phyloP scores from a whole-genome alignment of 2,329 filamentous ascomycete genomes.

The Penicillium freii region DNA sequence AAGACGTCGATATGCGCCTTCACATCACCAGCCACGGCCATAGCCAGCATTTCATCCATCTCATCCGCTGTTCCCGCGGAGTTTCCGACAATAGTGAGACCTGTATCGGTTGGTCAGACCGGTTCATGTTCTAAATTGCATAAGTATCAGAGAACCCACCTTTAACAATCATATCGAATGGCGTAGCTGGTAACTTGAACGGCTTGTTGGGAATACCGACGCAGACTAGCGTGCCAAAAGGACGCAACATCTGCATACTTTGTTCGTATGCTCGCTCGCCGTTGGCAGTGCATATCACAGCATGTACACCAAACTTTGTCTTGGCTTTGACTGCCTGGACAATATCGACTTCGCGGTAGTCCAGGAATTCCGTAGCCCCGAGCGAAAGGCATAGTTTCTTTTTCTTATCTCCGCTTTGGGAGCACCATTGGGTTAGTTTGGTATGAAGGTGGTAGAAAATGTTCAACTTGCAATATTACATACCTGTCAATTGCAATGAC shows the following conservation, averaged over 20 bases:
- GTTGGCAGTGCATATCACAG: constrained; percentile 49
- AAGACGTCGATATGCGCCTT: constrained; percentile 39
- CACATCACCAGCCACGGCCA: constrained; percentile 45
- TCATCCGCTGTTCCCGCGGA: constrained; percentile 47
- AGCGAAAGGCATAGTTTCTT: constrained; percentile 34
- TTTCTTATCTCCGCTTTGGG: constrained; percentile 34
- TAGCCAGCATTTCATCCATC: constrained; percentile 48
- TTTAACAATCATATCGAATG: constrained; percentile 49
- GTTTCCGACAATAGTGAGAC: constrained; percentile 47
- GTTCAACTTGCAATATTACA: background rate
- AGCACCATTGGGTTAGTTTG: background rate
- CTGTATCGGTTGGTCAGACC: constrained; percentile 14
- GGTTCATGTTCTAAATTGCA: background rate
- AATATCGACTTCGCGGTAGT: constrained; percentile 38
- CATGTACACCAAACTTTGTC: constrained; percentile 48
- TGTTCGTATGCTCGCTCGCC: constrained; percentile 46
- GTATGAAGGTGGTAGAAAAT: background rate
- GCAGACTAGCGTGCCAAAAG: constrained; percentile 49
- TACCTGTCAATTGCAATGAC: constrained; percentile 42
- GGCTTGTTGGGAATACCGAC: constrained; percentile 47
- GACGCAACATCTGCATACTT: constrained; percentile 45
- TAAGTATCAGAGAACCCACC: constrained; percentile 25
- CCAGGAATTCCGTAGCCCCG: constrained; percentile 36
- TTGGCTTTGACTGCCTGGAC: constrained; percentile 40
- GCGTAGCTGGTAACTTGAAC: constrained; percentile 47